Evolutionary conservation across 495 filamentous ascomycete species (phyloP).

Genomic region (Aspergillus biplanus): DNA sequence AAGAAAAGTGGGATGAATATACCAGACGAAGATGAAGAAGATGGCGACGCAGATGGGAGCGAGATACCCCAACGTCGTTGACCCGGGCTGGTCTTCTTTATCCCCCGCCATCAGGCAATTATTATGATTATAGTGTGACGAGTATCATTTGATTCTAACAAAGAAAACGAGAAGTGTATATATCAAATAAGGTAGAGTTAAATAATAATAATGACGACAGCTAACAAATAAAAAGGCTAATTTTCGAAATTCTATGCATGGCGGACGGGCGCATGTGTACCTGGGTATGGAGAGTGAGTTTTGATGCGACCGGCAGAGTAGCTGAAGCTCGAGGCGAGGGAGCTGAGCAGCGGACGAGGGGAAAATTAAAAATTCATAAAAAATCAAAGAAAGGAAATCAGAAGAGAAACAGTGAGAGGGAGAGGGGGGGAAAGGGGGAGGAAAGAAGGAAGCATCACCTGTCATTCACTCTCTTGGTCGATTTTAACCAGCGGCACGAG

Average conservation of each 20-base stretch:
- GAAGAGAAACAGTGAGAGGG: background rate
- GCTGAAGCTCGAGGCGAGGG: background rate
- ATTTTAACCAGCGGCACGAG: too few relatives aligned
- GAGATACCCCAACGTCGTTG: slow-evolving; percentile 19
- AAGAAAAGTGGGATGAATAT: background rate
- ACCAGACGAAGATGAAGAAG: slow-evolving; percentile 22
- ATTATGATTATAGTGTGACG: background rate
- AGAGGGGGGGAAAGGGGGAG: background rate
- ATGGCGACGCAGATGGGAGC: slow-evolving; percentile 26
- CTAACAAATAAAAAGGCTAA: too few relatives aligned
- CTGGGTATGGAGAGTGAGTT: too few relatives aligned
- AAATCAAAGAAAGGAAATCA: background rate
- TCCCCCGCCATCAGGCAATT: slow-evolving; percentile 9
- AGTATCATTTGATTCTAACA: background rate
- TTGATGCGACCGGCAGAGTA: background rate
- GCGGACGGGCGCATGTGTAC: too few relatives aligned
- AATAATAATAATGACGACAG: background rate
- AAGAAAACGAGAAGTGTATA: background rate
- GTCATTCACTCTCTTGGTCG: too few relatives aligned
- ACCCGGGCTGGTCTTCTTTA: slow-evolving; percentile 1
- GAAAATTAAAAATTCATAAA: background rate
- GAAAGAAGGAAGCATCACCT: background rate
- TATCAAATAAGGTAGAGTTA: background rate
- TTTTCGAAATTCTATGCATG: too few relatives aligned
- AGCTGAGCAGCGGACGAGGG: too few relatives aligned